phyloP scores from a whole-genome alignment of 2,329 filamentous ascomycete genomes.

The Trichoderma sp. region DNA sequence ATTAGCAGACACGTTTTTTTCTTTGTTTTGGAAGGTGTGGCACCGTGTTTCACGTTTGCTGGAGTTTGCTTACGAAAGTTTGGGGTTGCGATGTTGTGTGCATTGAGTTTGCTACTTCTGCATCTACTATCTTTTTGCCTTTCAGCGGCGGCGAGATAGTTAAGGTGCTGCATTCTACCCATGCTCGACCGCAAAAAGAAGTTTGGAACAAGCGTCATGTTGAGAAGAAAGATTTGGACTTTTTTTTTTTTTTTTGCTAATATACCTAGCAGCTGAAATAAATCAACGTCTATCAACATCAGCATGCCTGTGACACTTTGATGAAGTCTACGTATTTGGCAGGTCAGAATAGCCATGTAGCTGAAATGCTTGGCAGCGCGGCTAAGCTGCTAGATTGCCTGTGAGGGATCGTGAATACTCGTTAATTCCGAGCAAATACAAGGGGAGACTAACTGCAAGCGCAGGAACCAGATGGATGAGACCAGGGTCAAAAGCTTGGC shows the following conservation, averaged over 20 bases:
- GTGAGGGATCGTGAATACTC: background rate
- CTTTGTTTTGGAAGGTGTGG: background rate
- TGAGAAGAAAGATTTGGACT: background rate
- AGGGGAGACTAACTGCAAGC: background rate
- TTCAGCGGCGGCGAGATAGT: background rate
- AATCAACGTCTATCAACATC: background rate
- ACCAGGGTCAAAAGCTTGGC: background rate
- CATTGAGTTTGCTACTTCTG: background rate
- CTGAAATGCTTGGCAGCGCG: slow-evolving; percentile 6
- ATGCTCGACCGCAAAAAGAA: background rate
- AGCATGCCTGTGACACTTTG: background rate
- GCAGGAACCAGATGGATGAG: background rate
- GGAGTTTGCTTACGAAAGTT: background rate
- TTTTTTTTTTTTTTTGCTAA: background rate
- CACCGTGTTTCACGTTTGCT: background rate
- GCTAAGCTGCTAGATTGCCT: background rate
- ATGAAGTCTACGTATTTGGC: background rate
- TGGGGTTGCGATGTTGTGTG: background rate
- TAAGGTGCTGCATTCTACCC: background rate
- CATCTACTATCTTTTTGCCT: background rate
- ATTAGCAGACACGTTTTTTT: background rate
- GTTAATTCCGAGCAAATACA: background rate
- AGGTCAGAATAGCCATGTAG: background rate
- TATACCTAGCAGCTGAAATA: no score
- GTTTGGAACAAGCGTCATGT: background rate